These are phyloP conservation scores for Termitomyces sp. DNA, from an alignment of 768 basidiomycete species.

Conservation along the genomic window DNA sequence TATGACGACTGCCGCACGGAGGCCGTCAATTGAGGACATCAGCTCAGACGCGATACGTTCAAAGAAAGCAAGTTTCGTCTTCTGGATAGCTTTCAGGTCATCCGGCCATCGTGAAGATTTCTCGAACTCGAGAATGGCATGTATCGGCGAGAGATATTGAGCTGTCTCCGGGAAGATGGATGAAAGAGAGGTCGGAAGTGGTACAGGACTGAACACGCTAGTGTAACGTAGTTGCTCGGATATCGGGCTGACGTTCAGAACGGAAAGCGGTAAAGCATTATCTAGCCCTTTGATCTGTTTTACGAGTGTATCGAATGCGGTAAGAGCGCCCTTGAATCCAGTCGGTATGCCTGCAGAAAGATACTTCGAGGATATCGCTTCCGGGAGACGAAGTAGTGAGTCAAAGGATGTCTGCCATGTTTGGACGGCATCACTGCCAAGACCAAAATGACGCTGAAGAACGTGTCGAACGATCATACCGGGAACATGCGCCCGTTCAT, in stretches of 20 bases:
- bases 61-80: conserved; percentile 91
- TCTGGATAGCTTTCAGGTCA: conserved; percentile 88
- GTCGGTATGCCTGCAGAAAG: conserved; percentile 37
- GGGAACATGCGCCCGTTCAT: conserved; percentile 81
- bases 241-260: conserved; percentile 73
- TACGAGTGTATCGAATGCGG: conserved; percentile 78
- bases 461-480: conserved; percentile 72
- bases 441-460: conserved; percentile 72
- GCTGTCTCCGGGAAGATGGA: conserved; percentile 56
- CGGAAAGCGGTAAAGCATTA: conserved; percentile 73
- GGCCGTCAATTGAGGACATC: conserved; percentile 47
- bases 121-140: conserved; percentile 86
- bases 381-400: conserved; percentile 55
- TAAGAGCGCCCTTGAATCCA: conserved; percentile 73
- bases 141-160: conserved; percentile 66
- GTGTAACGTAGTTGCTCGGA: conserved; percentile 82
- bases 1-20: conserved; percentile 59
- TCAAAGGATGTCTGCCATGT: conserved; percentile 65
- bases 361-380: conserved; percentile 46
- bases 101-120: conserved; percentile 94
- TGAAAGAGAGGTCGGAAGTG: conserved; percentile 55
- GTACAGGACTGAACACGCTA: conserved; percentile 75
- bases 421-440: conserved; percentile 49
- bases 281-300: conserved; percentile 70
- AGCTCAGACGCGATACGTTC: conserved; percentile 73